Base-by-base conservation (phyloP, 2,329 filamentous ascomycete genomes). In the Colletotrichum spaethianum region DNA sequence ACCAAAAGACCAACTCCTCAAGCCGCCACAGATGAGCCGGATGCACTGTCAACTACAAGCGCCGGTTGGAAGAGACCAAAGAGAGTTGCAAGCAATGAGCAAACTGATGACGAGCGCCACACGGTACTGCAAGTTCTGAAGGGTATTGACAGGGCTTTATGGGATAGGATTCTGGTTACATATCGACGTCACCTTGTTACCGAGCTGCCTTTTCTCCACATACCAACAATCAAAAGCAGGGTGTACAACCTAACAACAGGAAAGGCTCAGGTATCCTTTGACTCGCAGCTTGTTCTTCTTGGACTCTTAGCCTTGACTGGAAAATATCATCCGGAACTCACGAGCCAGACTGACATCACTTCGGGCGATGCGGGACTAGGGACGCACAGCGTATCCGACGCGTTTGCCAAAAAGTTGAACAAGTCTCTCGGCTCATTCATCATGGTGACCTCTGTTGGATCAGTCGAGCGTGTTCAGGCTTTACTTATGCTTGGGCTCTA, bases 121-220 rank as follows among this genome's bases (percentile, higher is more conserved):
- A 85, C 90, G 61, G 91, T 93, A 75, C 86, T 91, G 1, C 82
- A 94, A 40, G 86, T 91, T 26, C 86, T 89, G 2, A 84, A 85
- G 0, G 85, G 92, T 63, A 83, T 94, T 33, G 93, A 90, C 1
- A 84, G 88, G 52, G 84, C 89, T 61, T 81, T 93, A 4, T 94
- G 92, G 92, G 87, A 88, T 48, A 89, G 93, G 76, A 82, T 94
- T 48, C 92, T 93, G 75, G 88, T 89, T 74, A 89, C 93, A 33
- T 94, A 92, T 79, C 90, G 91, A 75, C 84, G 91, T 48, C 91
- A 94, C 78, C 94, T 92, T 78, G 90, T 90, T 0, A 90, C 92
- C 0, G 92, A 94, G 77, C 85, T 94, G 48, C 89, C 92, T 0
- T 94, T 94, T 76, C 79, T 94, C 12, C 92, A 94, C 77, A 83